phyloP scores from a whole-genome alignment of 495 filamentous ascomycete genomes.

The Aspergillus haitiensis region DNA sequence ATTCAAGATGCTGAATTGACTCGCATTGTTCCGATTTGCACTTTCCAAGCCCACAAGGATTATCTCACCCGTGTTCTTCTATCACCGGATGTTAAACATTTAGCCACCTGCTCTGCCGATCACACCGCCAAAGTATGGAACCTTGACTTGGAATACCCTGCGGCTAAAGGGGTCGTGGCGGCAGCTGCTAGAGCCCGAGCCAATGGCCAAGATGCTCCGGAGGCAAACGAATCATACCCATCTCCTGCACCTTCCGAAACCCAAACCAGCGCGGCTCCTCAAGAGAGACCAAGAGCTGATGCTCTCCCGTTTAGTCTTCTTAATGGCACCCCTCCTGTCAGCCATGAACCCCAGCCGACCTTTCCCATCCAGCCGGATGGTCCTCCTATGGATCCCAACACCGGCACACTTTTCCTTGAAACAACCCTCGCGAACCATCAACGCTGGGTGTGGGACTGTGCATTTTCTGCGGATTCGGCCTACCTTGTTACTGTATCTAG shows the following conservation, averaged over 20 bases:
- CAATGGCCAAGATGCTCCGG: constrained; percentile 22
- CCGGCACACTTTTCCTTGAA: constrained; percentile 72
- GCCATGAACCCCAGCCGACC: constrained; percentile 33
- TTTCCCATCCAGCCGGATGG: constrained; percentile 47
- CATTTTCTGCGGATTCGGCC: constrained; percentile 93
- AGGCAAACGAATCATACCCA: constrained; percentile 20
- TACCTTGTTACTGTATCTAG: constrained; percentile 98
- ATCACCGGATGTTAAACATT: constrained; percentile 94
- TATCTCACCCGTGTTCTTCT: constrained; percentile 96
- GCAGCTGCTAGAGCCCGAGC: constrained; percentile 30
- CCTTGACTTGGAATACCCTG: constrained; percentile 59
- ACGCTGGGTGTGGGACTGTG: constrained; percentile 99
- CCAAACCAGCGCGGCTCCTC: constrained; percentile 16
- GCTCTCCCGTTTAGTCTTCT: constrained; percentile 29
- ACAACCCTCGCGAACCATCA: constrained; percentile 92
- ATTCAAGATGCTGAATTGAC: constrained; percentile 80
- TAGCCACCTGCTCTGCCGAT: constrained; percentile 96
- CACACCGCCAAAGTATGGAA: constrained; percentile 98
- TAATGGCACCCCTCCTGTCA: constrained; percentile 19
- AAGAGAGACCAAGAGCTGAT: constrained; percentile 20
- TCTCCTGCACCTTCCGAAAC: constrained; percentile 24
- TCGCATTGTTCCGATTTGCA: constrained; percentile 83
- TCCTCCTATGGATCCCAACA: constrained; percentile 45
- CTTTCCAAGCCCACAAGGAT: constrained; percentile 87
- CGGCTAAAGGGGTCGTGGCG: constrained; percentile 44